Base-by-base conservation (phyloP, 2,329 filamentous ascomycete genomes). In the Conoideocrella luteorostrata region DNA sequence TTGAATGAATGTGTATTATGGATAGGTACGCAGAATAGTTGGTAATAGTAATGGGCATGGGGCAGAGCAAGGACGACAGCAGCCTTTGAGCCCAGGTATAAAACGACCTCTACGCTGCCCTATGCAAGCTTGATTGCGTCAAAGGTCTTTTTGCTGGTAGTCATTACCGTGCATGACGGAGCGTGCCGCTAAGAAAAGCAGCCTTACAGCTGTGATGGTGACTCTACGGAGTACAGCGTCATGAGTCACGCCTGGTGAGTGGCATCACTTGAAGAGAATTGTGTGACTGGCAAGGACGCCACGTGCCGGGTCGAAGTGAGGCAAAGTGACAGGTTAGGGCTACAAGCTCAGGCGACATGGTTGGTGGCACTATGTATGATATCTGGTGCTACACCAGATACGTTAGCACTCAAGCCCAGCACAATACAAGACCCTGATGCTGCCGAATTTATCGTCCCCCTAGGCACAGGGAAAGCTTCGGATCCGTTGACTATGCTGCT, bases 21-120 rank as follows among this genome's bases (percentile, higher is more conserved):
- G 30, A 49, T 43, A 36, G 13, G 37, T 47, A 46, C 33, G 36
- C 29, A 37, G 23, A n/a, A 32, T 50, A 47, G 45, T 49, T 42
- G 35, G 39, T 52, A 52, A 52, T 52, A 41, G 29, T 51, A 51
- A 51, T 51, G 38, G 44, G 33, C 39, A 35, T 21, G 20, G 38
- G 44, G 33, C 39, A 35, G 28, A 18, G 34, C 13, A 35, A 30
- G 21, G 9, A 7, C 22, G 22, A 32, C n/a, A 5, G n/a, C 23
- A 26, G 23, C 7, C n/a, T 43, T 29, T 28, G 11, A n/a, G 20
- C 10, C 15, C 12, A 13, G 26, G 26, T 13, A 28, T 28, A 28
- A 17, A 38, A 12, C 2, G 3, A 20, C 26, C 23, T 13, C 18
- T 26, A 32, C 17, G 30, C 23, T 7, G 7, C 13, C 17, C 38